Evolutionary conservation across 371 early-diverging fungal species (phyloP).

Genomic region (Rozella allomycis): DNA sequence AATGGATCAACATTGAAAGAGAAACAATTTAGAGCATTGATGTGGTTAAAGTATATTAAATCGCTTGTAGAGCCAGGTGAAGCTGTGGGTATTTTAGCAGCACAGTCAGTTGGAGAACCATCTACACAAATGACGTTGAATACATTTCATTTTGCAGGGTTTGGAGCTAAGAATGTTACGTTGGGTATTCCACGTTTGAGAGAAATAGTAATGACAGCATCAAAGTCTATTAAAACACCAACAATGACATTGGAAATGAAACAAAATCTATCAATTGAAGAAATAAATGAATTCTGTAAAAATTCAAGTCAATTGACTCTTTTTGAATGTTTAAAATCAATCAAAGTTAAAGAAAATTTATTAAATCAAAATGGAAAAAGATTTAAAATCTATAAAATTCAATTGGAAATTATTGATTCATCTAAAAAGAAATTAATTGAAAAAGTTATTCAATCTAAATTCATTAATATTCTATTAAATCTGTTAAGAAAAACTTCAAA

Average conservation of each 20-base stretch:
- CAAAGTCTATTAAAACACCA: slow-evolving; percentile 82
- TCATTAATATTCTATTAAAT: no score
- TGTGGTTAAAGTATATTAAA: slow-evolving; percentile 80
- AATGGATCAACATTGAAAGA: neutral
- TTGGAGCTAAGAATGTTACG: slow-evolving; percentile 89
- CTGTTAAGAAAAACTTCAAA: no score
- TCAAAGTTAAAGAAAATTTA: no score
- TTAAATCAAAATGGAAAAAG: no score
- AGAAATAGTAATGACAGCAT: slow-evolving; percentile 98
- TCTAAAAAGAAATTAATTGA: no score
- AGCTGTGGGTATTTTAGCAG: slow-evolving; percentile 94
- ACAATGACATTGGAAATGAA: slow-evolving; percentile 82
- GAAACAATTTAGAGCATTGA: slow-evolving; percentile 57
- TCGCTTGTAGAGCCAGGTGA: slow-evolving; percentile 94
- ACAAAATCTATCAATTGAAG: no score
- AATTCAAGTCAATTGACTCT: no score
- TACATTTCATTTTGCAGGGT: slow-evolving; percentile 99
- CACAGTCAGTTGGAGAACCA: slow-evolving; percentile 99
- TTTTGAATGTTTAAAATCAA: no score
- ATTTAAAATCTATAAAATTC: no score
- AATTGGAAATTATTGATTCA: no score
- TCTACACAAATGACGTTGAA: slow-evolving; percentile 99
- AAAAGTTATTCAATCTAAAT: no score
- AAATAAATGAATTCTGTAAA: no score
- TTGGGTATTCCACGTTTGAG: slow-evolving; percentile 99